Conservation (phyloP, 805 yeast genomes). For the Candida boleticola region DNA sequence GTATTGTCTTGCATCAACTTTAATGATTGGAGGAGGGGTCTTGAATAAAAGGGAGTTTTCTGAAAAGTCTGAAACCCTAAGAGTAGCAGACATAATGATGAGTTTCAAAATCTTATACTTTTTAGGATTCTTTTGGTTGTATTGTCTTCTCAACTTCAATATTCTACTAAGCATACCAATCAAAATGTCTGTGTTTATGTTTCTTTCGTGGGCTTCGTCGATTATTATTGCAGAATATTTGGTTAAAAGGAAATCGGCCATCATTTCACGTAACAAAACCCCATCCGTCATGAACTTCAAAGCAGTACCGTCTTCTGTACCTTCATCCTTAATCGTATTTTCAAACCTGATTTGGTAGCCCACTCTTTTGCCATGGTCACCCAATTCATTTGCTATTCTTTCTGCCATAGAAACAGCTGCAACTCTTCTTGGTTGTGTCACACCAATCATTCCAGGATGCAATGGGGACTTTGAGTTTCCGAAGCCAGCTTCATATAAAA, state of each 20-base stretch:
- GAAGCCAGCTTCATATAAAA: constrained; percentile 88
- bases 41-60: constrained; percentile 71
- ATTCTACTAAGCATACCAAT: constrained; percentile 94
- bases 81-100: constrained; percentile 95
- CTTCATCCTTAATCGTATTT: constrained; percentile 54
- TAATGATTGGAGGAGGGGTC: constrained; percentile 79
- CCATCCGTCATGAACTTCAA: constrained; percentile 94
- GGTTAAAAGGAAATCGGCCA: constrained; percentile 75
- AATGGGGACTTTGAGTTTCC: constrained; percentile 58
- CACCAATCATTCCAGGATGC: constrained; percentile 88
- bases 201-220: constrained; percentile 98
- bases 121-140: constrained; percentile 45
- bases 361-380: constrained; percentile 66
- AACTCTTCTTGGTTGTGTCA: constrained; percentile 94
- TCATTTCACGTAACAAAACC: constrained; percentile 88
- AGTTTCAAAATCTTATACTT: constrained; percentile 67
- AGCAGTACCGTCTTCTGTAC: constrained; percentile 50
- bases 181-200: constrained; percentile 90
- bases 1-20: constrained; percentile 89
- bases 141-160: constrained; percentile 62
- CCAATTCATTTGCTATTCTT: constrained; percentile 75
- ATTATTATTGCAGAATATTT: constrained; percentile 85
- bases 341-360: constrained; percentile 86
- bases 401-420: constrained; percentile 91
- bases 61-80: constrained; percentile 89